Evolutionary conservation across 352 stramenopile genomes (phyloP).

Genomic region (Peronospora belbahrii): DNA sequence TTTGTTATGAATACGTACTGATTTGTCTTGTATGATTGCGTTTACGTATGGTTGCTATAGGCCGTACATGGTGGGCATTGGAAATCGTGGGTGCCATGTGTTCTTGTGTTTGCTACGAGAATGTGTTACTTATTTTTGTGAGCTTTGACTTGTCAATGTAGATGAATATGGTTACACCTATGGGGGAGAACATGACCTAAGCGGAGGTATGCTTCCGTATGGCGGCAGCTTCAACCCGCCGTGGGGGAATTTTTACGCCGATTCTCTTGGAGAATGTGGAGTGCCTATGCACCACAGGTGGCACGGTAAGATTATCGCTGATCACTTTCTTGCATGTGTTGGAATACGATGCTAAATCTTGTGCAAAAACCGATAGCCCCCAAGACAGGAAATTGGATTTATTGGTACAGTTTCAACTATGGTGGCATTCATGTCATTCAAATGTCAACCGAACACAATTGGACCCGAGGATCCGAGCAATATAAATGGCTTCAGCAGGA

Average conservation of each 20-base stretch:
- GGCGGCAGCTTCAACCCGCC: conserved; percentile 47
- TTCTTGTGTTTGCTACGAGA: background rate
- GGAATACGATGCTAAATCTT: background rate
- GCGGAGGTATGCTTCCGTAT: conserved; percentile 31
- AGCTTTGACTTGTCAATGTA: conserved; percentile 9
- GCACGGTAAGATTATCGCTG: conserved; percentile 34
- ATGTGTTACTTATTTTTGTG: background rate
- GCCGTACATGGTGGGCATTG: conserved; percentile 73
- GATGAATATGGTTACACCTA: conserved; percentile 66
- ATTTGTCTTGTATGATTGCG: conserved; percentile 1
- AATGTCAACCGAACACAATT: conserved; percentile 88
- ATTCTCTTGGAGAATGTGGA: conserved; percentile 57
- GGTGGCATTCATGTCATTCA: conserved; percentile 84
- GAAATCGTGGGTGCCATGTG: conserved; percentile 50
- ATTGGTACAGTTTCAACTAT: conserved; percentile 90
- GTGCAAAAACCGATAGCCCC: conserved; percentile 30
- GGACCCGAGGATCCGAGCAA: conserved; percentile 76
- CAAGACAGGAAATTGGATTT: conserved; percentile 56
- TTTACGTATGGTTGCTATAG: conserved; percentile 12
- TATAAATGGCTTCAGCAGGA: conserved; percentile 81
- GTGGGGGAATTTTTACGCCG: conserved; percentile 60
- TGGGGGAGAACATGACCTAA: conserved; percentile 49
- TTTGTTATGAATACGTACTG: background rate
- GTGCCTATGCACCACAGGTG: conserved; percentile 64
- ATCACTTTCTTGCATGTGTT: background rate